Base-by-base conservation (phyloP, 2,329 filamentous ascomycete species). In the Aureobasidium lini region DNA sequence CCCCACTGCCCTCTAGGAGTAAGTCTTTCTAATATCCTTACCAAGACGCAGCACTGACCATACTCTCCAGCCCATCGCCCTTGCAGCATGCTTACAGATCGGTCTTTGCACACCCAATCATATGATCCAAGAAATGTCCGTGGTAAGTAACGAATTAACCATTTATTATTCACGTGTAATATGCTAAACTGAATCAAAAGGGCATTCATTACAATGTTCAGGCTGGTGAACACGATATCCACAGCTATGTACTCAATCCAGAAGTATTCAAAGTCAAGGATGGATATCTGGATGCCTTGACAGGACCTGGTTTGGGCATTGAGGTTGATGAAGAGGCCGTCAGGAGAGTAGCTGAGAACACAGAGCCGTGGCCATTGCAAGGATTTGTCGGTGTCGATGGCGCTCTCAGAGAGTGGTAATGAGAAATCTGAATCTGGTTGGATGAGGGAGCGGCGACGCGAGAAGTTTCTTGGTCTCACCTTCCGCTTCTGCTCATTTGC, bases 121-220 rank as follows among this genome's bases (percentile, higher is more conserved):
- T 67, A 82, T 81, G 0, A 90, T 90, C 32, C 84, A 89, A 67
- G 87, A 90, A 70, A 90, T 90, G 88, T 87, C 84, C 49, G 66
- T 90, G 31, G 23, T 23, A 23, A 23, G 23, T 23, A 23, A 23
- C 23, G 23, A 23, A 23, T 23, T 23, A 23, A 23, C 23, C 23
- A 23, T 23, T 23, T 23, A 23, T 23, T 23, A 3, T 23, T 23
- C 23, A 23, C 23, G 23, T 23, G 23, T 23, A 23, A 23, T 23
- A 23, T 23, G 23, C 23, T 23, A 23, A 23, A 23, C 23, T 23
- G 23, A 23, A 23, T 23, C 23, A 23, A 23, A 23, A 23, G 23
- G 88, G 88, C 0, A 91, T 91, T 64, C 88, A 91, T 68, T 91
- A 91, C 67, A 91, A 91, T 64, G 70, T 72, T 4, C 78, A 80